These are phyloP conservation scores for Penicillium glabrum DNA, from an alignment of 2,329 filamentous ascomycete genomes.

Conservation along the genomic window DNA sequence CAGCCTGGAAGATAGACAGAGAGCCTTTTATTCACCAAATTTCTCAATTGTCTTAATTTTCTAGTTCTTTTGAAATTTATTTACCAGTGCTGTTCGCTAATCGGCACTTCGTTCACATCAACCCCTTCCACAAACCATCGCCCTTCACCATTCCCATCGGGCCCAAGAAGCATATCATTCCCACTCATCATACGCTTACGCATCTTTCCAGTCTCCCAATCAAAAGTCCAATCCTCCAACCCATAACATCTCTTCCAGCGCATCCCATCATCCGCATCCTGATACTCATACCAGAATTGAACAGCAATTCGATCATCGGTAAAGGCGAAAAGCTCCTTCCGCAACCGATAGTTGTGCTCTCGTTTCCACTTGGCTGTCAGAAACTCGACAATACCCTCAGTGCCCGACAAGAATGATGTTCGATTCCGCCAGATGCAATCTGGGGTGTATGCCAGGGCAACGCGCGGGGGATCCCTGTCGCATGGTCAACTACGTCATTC, in stretches of 20 bases:
- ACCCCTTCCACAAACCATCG: constrained; percentile 48
- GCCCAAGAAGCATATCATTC: constrained; percentile 46
- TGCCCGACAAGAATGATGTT: constrained; percentile 66
- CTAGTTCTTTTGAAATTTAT: background rate
- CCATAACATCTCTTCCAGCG: constrained; percentile 88
- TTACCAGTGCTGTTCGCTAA: constrained; percentile 39
- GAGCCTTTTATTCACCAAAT: no score
- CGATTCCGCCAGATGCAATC: constrained; percentile 82
- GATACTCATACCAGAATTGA: constrained; percentile 88
- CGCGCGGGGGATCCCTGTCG: constrained; percentile 60
- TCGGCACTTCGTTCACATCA: constrained; percentile 40
- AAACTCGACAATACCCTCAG: constrained; percentile 66
- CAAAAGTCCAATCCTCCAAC: constrained; percentile 56
- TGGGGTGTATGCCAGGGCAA: constrained; percentile 72
- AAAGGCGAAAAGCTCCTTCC: constrained; percentile 84
- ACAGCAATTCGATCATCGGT: constrained; percentile 75
- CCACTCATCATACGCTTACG: constrained; percentile 50
- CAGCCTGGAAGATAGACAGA: no score
- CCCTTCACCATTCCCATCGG: constrained; percentile 41
- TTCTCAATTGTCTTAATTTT: no score
- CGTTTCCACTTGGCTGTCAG: constrained; percentile 71
- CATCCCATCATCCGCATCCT: constrained; percentile 60
- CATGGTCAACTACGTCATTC: constrained; percentile 14
- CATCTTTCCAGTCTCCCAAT: constrained; percentile 46
- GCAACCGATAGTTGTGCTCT: constrained; percentile 70